These are phyloP conservation scores for Schizophyllum amplum DNA, from an alignment of 1,284 basidiomycete species.

Conservation along the genomic window DNA sequence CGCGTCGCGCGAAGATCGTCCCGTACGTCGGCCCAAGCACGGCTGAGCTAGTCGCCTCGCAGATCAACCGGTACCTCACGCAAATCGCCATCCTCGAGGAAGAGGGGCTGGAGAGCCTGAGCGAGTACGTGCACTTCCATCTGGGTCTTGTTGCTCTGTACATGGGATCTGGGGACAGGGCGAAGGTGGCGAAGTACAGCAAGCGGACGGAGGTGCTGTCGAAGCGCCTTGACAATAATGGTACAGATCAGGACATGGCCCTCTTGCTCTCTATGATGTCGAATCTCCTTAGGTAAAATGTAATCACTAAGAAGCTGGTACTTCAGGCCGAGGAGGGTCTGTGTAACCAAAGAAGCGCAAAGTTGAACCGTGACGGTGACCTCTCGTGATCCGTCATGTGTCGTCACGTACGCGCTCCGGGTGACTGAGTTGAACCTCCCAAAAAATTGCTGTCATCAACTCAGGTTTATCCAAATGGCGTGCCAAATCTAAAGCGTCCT, in stretches of 20 bases:
- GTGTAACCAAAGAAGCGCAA: neutral
- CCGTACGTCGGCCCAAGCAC: neutral
- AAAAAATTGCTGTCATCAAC: too few relatives aligned
- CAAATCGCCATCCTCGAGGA: conserved; percentile 2
- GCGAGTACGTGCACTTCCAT: neutral
- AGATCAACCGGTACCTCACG: conserved; percentile 1
- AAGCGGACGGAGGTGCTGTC: neutral
- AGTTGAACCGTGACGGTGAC: neutral
- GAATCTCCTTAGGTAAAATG: neutral
- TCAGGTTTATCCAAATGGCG: too few relatives aligned
- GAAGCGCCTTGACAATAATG: neutral
- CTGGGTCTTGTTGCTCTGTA: neutral
- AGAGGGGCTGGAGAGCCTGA: conserved; percentile 1
- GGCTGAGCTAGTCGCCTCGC: neutral
- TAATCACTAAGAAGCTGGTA: neutral
- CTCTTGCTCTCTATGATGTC: neutral
- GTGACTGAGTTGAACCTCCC: too few relatives aligned
- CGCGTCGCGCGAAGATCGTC: neutral
- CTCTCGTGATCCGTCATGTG: too few relatives aligned
- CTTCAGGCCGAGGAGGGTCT: neutral
- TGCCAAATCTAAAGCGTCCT: too few relatives aligned
- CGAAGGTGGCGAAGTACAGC: neutral
- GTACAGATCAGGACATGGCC: neutral
- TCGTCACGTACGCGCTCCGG: too few relatives aligned
- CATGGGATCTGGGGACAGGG: neutral